A percentile compares a stretch with the other conserved stretches of the same genome.
Evolutionary conservation across 306 rosid genomes (phyloP).

Genomic region (Boehmeria nivea): DNA sequence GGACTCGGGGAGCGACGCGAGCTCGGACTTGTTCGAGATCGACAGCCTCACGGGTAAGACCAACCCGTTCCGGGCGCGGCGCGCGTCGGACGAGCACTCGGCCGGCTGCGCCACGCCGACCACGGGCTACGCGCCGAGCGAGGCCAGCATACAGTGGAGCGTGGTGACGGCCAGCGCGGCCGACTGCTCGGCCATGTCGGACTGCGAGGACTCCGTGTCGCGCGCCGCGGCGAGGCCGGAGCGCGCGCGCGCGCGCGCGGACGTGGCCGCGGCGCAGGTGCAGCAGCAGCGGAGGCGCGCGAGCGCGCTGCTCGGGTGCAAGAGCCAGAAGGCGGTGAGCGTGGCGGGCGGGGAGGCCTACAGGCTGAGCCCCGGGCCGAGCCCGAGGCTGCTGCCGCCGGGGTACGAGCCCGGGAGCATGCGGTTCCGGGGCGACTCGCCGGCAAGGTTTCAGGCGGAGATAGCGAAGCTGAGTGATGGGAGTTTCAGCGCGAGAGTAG

Average conservation of each 20-base stretch:
- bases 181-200: too few species aligned
- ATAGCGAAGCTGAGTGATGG: constrained; percentile 27
- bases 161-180: constrained; percentile 85
- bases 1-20: constrained; percentile 71
- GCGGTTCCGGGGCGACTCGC: constrained; percentile 30
- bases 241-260: constrained; percentile 26
- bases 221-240: neutral
- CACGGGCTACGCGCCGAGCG: constrained; percentile 81
- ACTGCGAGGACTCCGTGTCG: neutral
- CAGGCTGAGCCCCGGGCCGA: neutral
- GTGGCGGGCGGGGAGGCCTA: neutral
- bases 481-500: constrained; percentile 38
- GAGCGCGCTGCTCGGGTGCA: constrained; percentile 22
- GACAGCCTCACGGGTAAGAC: constrained; percentile 57
- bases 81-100: constrained; percentile 35
- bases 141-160: constrained; percentile 95
- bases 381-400: neutral
- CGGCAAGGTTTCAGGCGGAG: constrained; percentile 49
- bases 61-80: constrained; percentile 38
- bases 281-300: constrained; percentile 33
- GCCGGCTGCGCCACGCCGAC: constrained; percentile 62
- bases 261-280: constrained; percentile 20
- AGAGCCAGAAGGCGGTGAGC: constrained; percentile 22
- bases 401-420: constrained; percentile 7
- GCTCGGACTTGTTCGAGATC: constrained; percentile 91